Base-by-base conservation (phyloP, 805 yeast genomes). In the Wickerhamomyces sydowiorum region DNA sequence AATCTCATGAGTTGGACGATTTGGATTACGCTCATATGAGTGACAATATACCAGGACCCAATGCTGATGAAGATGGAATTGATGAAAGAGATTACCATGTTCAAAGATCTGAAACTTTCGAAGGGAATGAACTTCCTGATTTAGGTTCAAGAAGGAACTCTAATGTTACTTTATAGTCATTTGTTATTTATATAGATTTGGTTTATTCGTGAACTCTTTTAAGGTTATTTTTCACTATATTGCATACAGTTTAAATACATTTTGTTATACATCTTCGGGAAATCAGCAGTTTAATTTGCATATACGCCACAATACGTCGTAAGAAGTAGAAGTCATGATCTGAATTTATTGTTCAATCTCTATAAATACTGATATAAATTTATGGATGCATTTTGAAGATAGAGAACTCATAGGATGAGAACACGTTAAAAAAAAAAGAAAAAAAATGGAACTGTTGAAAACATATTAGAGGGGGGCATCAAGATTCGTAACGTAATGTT, bases 131-230 rank as follows among this genome's bases (percentile, higher is more conserved):
- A 5, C 31, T 32, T 12, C 6, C 37, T 9, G 37, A 29, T 14
- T 22, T 43, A 39, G 49, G 43, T 3, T 24, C 43, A 18, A 41
- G 50, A 37, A 39, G 36, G 25, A 39, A 39, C 32, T 43, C 50
- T 6, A 23, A 24, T 18, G 35, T 38, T 13, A 42, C 47, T 2
- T 37, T 43, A 7, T 41, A 37, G 12, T 28, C 18, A n/a, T 23
- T 7, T 23, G 7, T 23, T 7, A 7, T 28, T 28, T 28, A n/a
- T 28, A 4, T n/a, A n/a, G 8, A n/a, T 28, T 28, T 8, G 15
- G 7, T 28, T 7, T 28, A 13, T 28, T 28, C 15, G 14, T 6
- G 5, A 7, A 14, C 8, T 28, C 5, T 6, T 14, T 28, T 28
- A 5, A n/a, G 14, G 25, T 23, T 25, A 4, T 7, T 14, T 28